Base-by-base conservation (phyloP, 495 filamentous ascomycete genomes). In the Hypoxylon perforatum region DNA sequence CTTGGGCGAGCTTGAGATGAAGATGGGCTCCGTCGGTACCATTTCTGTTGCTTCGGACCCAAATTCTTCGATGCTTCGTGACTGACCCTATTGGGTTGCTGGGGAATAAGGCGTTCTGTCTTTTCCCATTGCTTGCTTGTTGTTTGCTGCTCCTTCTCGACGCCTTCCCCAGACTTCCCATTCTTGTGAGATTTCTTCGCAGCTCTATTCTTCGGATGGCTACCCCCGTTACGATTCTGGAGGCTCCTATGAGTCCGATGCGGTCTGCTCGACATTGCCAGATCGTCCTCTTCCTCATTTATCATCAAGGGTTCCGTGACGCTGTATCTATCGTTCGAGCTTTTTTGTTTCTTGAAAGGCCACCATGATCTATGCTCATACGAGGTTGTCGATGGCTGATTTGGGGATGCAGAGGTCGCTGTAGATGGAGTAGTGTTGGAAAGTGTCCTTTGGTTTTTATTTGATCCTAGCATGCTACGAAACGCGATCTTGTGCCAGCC, bases 11-110 rank as follows among this genome's bases (percentile, higher is more conserved):
- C 28, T 15, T 38, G 52, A 15, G 58, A 58, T 42, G 64, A 57
- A 1, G 65, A 63, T 23, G 44, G 17, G 33, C 53, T 67, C n/a
- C 36, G 53, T 47, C 41, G 58, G 42, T 36, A 47, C 17, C 33
- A 33, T n/a, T 12, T 52, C 11, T 41, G 48, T 4, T 47, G 21
- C 41, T 46, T 65, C 25, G 6, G 30, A 36, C 57, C 51, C 22
- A 21, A 45, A 18, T 9, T 45, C 15, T 42, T 58, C 15, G 45
- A 28, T 23, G n/a, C 12, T 30, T 35, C 52, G 17, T 28, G 12
- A 5, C 21, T 19, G 4, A 21, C 5, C 21, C 51, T 30, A 14
- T 35, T n/a, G 23, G 42, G 11, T 15, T 50, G 30, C 33, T 30
- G 14, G 19, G 14, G 25, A 47, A 38, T 11, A n/a, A 4, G 18